Conservation (phyloP, 305 asterid genomes). For the Nicotiana rustica region DNA sequence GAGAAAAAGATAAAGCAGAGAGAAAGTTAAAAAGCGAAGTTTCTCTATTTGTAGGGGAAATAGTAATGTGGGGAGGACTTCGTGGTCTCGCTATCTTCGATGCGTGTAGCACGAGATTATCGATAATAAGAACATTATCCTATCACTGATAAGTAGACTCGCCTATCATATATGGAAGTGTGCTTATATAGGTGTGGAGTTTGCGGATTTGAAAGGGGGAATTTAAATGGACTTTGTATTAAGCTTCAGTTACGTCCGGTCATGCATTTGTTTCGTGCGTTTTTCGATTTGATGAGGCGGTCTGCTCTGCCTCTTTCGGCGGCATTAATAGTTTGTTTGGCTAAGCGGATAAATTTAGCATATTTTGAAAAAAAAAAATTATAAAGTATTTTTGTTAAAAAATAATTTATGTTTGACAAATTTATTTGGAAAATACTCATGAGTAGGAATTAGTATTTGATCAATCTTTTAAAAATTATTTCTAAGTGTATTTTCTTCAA, state of each 20-base stretch:
- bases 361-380: no score
- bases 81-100: constrained; percentile 92
- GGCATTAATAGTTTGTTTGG: no score
- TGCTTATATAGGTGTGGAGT: constrained; percentile 24
- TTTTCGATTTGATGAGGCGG: not conserved
- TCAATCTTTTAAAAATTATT: no score
- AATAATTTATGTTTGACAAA: no score
- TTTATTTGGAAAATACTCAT: no score
- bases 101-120: constrained; percentile 49
- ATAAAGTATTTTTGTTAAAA: no score
- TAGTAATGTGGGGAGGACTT: constrained; percentile 59
- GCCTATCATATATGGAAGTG: not conserved
- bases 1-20: constrained; percentile 24
- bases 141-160: rapidly evolving
- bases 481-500: no score
- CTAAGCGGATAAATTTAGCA: no score
- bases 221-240: constrained; percentile 83
- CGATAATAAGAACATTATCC: constrained; percentile 14
- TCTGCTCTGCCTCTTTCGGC: not conserved
- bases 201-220: constrained; percentile 84
- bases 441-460: no score
- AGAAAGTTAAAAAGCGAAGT: no score
- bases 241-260: constrained; percentile 29
- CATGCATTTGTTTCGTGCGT: constrained; percentile 26
- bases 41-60: constrained; percentile 42